A percentile compares a stretch with the other conserved stretches of the same genome.
These are phyloP conservation scores for Arthrocladium fulminans DNA, from an alignment of 2,329 filamentous ascomycete species.

Conservation along the genomic window DNA sequence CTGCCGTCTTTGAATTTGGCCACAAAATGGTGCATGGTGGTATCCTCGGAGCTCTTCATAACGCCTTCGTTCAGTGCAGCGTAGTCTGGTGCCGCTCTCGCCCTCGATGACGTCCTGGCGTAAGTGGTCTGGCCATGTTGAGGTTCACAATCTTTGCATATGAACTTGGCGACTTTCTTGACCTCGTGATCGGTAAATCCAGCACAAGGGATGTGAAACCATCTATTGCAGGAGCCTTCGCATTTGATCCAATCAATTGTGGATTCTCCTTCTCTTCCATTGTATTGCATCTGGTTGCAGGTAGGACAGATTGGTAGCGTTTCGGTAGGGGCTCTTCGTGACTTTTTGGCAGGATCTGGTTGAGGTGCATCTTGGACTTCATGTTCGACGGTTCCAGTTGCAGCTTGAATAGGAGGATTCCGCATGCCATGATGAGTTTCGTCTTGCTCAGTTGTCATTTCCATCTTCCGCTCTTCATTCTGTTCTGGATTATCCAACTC, in stretches of 20 bases:
- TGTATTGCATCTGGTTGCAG: slow-evolving; percentile 48
- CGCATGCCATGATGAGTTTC: neutral
- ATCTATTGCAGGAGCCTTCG: slow-evolving; percentile 55
- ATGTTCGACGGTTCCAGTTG: slow-evolving; percentile 8
- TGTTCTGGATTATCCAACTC: neutral
- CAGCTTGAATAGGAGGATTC: slow-evolving; percentile 6
- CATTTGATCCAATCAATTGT: slow-evolving; percentile 54
- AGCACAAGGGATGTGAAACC: slow-evolving; percentile 60
- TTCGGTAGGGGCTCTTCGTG: slow-evolving; percentile 13
- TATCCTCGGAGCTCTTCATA: slow-evolving; percentile 56
- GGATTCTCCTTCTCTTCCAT: slow-evolving; percentile 43
- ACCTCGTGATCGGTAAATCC: slow-evolving; percentile 58
- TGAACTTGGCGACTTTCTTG: slow-evolving; percentile 59
- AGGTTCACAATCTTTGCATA: slow-evolving; percentile 52
- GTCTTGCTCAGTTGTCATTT: neutral
- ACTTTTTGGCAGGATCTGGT: slow-evolving; percentile 13
- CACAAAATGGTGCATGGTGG: slow-evolving; percentile 59
- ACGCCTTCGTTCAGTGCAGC: slow-evolving; percentile 58
- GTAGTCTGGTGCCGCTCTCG: slow-evolving; percentile 59
- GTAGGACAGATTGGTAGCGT: slow-evolving; percentile 39
- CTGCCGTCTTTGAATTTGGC: slow-evolving; percentile 57
- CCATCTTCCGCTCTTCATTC: neutral
- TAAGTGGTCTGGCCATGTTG: slow-evolving; percentile 56
- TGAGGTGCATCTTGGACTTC: neutral
- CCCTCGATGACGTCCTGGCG: slow-evolving; percentile 57